Evolutionary conservation across 345 rosid genomes (phyloP).

Genomic region (Gossypium longicalyx): DNA sequence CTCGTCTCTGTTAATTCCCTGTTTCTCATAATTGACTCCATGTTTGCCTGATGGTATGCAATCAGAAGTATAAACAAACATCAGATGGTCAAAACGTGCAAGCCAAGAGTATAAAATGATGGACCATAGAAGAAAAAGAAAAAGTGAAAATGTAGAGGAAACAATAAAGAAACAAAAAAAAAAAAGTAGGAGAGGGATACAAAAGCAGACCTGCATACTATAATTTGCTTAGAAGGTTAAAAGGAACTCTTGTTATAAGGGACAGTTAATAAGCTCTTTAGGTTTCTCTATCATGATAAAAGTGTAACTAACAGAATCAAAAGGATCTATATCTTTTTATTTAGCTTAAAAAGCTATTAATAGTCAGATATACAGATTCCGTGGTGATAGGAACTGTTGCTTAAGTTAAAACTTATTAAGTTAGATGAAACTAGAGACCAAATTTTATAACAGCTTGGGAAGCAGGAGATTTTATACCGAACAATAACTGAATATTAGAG

Average conservation of each 20-base stretch:
- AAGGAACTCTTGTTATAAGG: background rate
- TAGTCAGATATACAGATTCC: background rate
- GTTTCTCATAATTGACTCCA: constrained; percentile 94
- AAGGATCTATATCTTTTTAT: constrained; percentile 1
- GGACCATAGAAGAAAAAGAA: background rate
- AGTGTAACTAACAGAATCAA: background rate
- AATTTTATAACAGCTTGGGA: no score
- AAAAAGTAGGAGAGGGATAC: background rate
- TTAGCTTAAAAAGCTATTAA: constrained; percentile 1
- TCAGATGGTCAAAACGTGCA: background rate
- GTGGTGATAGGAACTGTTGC: background rate
- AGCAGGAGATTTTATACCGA: no score
- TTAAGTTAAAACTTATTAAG: background rate
- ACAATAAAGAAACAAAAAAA: background rate
- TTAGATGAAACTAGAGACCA: no score
- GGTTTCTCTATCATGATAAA: background rate
- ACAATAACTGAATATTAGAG: background rate
- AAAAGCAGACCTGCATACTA: background rate
- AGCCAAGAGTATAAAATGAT: constrained; percentile 5
- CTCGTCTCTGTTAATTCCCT: constrained; percentile 96
- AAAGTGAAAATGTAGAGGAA: background rate
- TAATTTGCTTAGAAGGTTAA: background rate
- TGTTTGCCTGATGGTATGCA: constrained; percentile 59
- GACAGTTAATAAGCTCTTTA: constrained; percentile 1
- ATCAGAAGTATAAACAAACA: constrained; percentile 11